These are phyloP conservation scores for Xylaria sp. DNA, from an alignment of 2,329 filamentous ascomycete genomes.

Conservation along the genomic window DNA sequence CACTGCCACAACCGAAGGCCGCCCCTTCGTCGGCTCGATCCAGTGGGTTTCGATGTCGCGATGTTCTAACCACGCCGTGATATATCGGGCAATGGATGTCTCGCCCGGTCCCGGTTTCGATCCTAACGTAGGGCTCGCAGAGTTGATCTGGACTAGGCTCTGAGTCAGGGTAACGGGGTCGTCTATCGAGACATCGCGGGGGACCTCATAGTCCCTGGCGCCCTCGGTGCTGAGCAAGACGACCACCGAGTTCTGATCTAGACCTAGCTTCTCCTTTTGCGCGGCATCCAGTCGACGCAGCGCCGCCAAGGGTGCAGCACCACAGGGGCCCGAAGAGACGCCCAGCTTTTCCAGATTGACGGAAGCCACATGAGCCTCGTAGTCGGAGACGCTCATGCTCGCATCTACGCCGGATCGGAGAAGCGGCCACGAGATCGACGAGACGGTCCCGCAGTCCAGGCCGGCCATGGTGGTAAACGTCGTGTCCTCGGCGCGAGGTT, in stretches of 20 bases:
- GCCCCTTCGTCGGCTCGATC: constrained; percentile 48
- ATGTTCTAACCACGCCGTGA: constrained; percentile 54
- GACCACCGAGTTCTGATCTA: constrained; percentile 54
- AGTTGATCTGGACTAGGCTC: constrained; percentile 51
- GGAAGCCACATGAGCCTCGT: constrained; percentile 46
- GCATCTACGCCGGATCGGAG: constrained; percentile 46
- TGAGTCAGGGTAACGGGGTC: constrained; percentile 48
- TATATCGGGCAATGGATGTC: constrained; percentile 47
- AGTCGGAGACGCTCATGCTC: constrained; percentile 46
- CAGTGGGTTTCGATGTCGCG: constrained; percentile 54
- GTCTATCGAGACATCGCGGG: constrained; percentile 43
- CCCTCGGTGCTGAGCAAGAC: constrained; percentile 70
- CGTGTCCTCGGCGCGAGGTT: constrained; percentile 42
- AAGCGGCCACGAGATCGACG: constrained; percentile 48
- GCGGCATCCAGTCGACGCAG: constrained; percentile 41
- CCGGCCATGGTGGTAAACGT: constrained; percentile 54
- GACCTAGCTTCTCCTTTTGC: constrained; percentile 38
- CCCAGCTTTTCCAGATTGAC: constrained; percentile 40
- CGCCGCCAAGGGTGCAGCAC: constrained; percentile 52
- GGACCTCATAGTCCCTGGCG: constrained; percentile 51
- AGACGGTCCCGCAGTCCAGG: constrained; percentile 54
- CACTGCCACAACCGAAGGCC: constrained; percentile 55
- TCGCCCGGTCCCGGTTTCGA: constrained; percentile 49
- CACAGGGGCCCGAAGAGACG: constrained; percentile 51
- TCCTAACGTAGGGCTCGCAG: constrained; percentile 49